phyloP scores from a whole-genome alignment of 2,329 filamentous ascomycete genomes.

The Conoideocrella luteorostrata region DNA sequence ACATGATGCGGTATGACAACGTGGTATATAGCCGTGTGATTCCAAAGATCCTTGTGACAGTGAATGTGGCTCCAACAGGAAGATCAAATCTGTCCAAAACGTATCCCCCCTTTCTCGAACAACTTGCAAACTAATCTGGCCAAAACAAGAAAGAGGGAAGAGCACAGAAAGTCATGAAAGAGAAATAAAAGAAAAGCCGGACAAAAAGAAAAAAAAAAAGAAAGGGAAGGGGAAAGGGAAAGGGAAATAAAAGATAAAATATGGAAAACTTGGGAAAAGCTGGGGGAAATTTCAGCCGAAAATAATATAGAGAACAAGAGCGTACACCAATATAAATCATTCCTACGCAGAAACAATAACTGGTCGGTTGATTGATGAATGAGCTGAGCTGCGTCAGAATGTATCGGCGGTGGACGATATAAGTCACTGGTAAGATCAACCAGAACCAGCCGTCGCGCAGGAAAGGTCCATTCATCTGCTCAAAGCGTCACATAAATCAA shows the following conservation, averaged over 20 bases:
- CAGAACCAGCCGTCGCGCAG: too few species aligned
- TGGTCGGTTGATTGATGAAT: too few species aligned
- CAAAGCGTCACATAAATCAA: too few species aligned
- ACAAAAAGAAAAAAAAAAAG: background rate
- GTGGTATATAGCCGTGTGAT: background rate
- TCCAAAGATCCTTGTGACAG: background rate
- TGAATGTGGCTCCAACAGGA: background rate
- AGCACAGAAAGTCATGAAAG: background rate
- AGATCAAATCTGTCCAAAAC: background rate
- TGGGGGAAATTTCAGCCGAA: too few species aligned
- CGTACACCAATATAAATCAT: too few species aligned
- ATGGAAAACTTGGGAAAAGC: too few species aligned
- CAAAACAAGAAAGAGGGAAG: background rate
- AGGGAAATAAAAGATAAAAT: background rate
- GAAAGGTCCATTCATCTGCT: too few species aligned
- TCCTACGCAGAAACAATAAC: too few species aligned
- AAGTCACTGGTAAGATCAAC: too few species aligned
- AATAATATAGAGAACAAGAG: too few species aligned
- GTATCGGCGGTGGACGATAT: too few species aligned
- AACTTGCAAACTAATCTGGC: constrained; percentile 1
- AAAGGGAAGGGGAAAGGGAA: background rate
- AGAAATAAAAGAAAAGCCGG: background rate
- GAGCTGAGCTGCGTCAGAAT: too few species aligned
- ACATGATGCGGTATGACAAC: background rate
- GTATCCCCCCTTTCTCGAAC: constrained; percentile 2